These are phyloP conservation scores for Colletotrichum lini DNA, from an alignment of 2,329 filamentous ascomycete species.

Conservation along the genomic window DNA sequence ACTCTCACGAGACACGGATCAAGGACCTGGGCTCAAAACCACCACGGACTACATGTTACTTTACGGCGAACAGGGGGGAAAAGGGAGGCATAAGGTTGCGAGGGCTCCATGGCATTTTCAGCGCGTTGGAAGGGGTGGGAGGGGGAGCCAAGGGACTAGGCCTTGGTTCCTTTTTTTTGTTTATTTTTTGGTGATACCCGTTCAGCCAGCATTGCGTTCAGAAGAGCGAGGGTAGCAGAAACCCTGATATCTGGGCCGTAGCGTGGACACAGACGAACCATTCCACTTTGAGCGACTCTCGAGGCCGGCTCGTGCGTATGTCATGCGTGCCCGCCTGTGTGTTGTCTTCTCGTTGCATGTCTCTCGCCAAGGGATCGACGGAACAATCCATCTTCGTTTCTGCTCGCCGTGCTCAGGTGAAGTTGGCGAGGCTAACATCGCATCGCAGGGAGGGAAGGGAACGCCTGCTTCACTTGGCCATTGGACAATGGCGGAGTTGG, in stretches of 20 bases:
- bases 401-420: neutral
- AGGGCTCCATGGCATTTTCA: slow-evolving; percentile 34
- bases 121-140: slow-evolving; percentile 16
- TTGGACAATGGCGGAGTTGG: too few relatives aligned
- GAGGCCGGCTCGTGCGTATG: neutral
- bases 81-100: slow-evolving; percentile 13
- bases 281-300: neutral
- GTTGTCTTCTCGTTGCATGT: neutral
- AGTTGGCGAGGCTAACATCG: neutral
- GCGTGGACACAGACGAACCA: slow-evolving; percentile 14
- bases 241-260: neutral
- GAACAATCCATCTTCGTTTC: too few relatives aligned
- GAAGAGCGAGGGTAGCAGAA: slow-evolving; percentile 3
- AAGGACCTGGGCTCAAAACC: neutral
- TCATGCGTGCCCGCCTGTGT: neutral
- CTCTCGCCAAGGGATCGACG: neutral
- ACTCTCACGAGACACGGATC: neutral
- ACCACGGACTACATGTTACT: slow-evolving; percentile 3
- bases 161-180: neutral
- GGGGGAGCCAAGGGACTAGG: neutral
- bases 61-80: slow-evolving; percentile 6
- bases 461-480: neutral
- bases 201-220: slow-evolving; percentile 30
- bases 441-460: neutral
- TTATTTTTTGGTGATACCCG: slow-evolving; percentile 38